Evolutionary conservation across 2,329 filamentous ascomycete genomes (phyloP), one percentile per base, ranked within the genome.

Genomic region (Claviceps citrina): DNA sequence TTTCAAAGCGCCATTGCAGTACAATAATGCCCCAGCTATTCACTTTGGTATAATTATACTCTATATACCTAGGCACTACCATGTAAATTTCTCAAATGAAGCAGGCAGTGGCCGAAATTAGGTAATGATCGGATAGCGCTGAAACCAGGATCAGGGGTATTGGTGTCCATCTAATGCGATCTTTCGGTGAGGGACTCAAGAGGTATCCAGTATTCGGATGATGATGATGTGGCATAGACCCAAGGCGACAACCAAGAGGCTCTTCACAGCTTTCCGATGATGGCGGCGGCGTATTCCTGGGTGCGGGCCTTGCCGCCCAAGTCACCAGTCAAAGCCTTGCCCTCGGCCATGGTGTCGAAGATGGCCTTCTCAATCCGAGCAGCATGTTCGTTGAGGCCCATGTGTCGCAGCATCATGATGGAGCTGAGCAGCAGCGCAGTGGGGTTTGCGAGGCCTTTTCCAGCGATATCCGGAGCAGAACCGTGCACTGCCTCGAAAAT

Each of bases 331-430:
- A 98, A 78, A 46, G 77, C 71, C 81, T 95, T 95, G 69, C 91
- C 91, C 73, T 98, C 87, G 45, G 86, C 81, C 50, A 98, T 75
- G 46, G 87, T 93, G 62, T 83, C 84, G 64, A 98, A 96, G 58
- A 89, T 93, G 50, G 91, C 91, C 65, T 76, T 82, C 73, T 96
- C 84, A 59, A 98, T 96, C 63, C 78, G 79, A 62, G 71, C 63
- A 51, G 91, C 91, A 62, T 96, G 78, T 48, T 84, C 73, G 63
- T 68, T 78, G 49, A 98, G 73, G 56, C 83, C 79, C 89, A 98
- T 96, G 70, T 98, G 91, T 65, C 91, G 81, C 73, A 98, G 69
- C 91, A 98, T 96, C 91, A 98, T 96, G 70, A 96, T 91, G 63
- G 84, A 93, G 64, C 77, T 84, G 57, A 96, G 81, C 49, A 98